Percentiles rank a stretch among this genome's conserved stretches.
phyloP scores from a whole-genome alignment of 2,329 filamentous ascomycete genomes.

The Periconia digitata region DNA sequence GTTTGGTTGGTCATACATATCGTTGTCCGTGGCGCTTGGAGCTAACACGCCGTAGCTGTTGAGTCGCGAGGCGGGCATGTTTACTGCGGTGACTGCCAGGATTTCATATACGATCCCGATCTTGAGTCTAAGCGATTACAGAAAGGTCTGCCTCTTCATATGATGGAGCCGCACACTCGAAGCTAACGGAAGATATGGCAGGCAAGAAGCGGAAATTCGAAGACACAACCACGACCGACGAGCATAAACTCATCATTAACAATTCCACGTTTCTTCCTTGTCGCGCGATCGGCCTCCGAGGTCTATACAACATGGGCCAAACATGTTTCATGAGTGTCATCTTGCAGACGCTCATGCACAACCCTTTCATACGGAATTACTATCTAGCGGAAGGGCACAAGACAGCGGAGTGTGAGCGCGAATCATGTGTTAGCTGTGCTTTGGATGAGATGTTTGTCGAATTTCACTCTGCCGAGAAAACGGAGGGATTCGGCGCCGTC shows the following conservation, averaged over 20 bases:
- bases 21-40: slow-evolving; percentile 1
- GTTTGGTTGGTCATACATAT: slow-evolving; percentile 63
- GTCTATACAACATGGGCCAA: slow-evolving; percentile 96
- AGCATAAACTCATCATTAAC: slow-evolving; percentile 72
- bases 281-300: slow-evolving; percentile 82
- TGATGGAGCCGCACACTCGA: slow-evolving; percentile 1
- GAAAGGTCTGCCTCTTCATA: slow-evolving; percentile 56
- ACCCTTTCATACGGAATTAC: slow-evolving; percentile 86
- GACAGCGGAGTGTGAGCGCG: slow-evolving; percentile 67
- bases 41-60: slow-evolving; percentile 60
- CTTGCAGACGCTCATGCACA: slow-evolving; percentile 89
- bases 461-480: slow-evolving; percentile 70
- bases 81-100: slow-evolving; percentile 80
- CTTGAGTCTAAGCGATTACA: slow-evolving; percentile 73
- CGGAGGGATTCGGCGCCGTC: slow-evolving; percentile 86
- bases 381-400: slow-evolving; percentile 91
- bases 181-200: slow-evolving; percentile 16
- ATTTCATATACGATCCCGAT: slow-evolving; percentile 80
- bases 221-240: slow-evolving; percentile 64
- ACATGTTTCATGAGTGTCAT: slow-evolving; percentile 99
- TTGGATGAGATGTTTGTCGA: slow-evolving; percentile 65
- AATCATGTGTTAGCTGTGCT: slow-evolving; percentile 62
- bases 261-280: slow-evolving; percentile 83
- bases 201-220: slow-evolving; percentile 75
- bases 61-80: slow-evolving; percentile 75